These are phyloP conservation scores for Stemphylium vesicarium DNA, from an alignment of 2,329 filamentous ascomycete genomes.

Conservation along the genomic window DNA sequence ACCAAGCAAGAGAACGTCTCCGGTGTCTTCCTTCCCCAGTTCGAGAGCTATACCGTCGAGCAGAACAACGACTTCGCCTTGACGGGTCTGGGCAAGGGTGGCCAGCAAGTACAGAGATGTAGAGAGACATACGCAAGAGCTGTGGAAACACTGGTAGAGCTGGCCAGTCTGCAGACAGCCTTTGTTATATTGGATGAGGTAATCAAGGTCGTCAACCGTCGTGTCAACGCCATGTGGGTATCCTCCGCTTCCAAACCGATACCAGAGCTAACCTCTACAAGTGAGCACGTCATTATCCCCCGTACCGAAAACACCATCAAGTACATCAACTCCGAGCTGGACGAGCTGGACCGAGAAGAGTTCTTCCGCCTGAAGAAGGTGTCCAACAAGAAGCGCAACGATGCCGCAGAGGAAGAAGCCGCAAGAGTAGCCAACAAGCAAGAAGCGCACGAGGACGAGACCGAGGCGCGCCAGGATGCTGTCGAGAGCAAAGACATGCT, in stretches of 20 bases:
- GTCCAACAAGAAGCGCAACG: slow-evolving; percentile 70
- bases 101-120: slow-evolving; percentile 94
- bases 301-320: slow-evolving; percentile 99
- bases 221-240: slow-evolving; percentile 92
- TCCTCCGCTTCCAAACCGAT: neutral
- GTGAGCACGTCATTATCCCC: slow-evolving; percentile 94
- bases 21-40: slow-evolving; percentile 90
- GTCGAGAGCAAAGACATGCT: slow-evolving; percentile 68
- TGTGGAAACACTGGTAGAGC: slow-evolving; percentile 92
- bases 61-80: slow-evolving; percentile 94
- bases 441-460: slow-evolving; percentile 28
- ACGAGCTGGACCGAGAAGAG: slow-evolving; percentile 96
- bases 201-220: slow-evolving; percentile 97
- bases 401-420: slow-evolving; percentile 51
- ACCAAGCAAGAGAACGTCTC: slow-evolving; percentile 99
- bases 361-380: slow-evolving; percentile 98
- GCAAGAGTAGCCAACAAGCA: slow-evolving; percentile 50
- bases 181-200: slow-evolving; percentile 98
- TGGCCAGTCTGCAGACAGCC: slow-evolving; percentile 94
- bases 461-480: slow-evolving; percentile 34
- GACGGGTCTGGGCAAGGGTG: slow-evolving; percentile 94
- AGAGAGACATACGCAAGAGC: slow-evolving; percentile 95
- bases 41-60: slow-evolving; percentile 88
- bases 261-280: slow-evolving; percentile 44
- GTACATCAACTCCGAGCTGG: slow-evolving; percentile 98